Base-by-base conservation (phyloP, 768 basidiomycete species). In the Polyporus arcularius region DNA sequence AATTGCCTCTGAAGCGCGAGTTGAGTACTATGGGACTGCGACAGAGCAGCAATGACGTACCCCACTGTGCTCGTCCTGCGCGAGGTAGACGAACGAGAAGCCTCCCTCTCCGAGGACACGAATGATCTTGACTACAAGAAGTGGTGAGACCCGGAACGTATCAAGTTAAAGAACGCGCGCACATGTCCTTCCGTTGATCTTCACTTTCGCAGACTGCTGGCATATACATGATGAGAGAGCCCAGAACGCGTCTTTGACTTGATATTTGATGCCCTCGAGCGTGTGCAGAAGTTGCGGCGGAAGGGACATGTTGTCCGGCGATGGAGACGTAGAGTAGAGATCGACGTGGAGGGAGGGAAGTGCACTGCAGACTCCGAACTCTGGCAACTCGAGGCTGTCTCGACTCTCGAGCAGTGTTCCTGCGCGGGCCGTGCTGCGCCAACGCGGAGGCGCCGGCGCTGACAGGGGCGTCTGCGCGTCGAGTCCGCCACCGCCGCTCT, bases 101-200 rank as follows among this genome's bases (percentile, higher is more conserved):
- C 93, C 96, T 14, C 97, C 96, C 76, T 98, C 97, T 31, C 97
- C 97, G 9, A 99, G 85, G 11, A 98, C 87, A 61, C 90, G 93
- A 52, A 96, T 77, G 54, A 99, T 92, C 70, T 92, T 89, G 76
- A 95, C 91, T 93, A 67, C 7, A 45, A 10, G 1, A 41, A 40
- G 18, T 52, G 16, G 21, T 26, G 21, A 26, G 21, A 26, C 21
- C 21, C 21, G 21, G 21, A 26, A 26, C 21, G 21, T 26, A 26
- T 26, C 21, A 26, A 38, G 18, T 30, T 10, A n/a, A n/a, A 4
- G 15, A 3, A 1, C 21, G 15, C 58, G 82, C 88, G 80, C 67
- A 92, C 91, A 98, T 42, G 93, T 92, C 66, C 96, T 84, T 40
- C 96, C 96, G 67, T 96, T 97, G 62, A 99, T 95, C 78, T 98